Evolutionary conservation across 208 protist species (phyloP), one percentile per base, ranked within the genome.

Genomic region (Leishmania tropica): DNA sequence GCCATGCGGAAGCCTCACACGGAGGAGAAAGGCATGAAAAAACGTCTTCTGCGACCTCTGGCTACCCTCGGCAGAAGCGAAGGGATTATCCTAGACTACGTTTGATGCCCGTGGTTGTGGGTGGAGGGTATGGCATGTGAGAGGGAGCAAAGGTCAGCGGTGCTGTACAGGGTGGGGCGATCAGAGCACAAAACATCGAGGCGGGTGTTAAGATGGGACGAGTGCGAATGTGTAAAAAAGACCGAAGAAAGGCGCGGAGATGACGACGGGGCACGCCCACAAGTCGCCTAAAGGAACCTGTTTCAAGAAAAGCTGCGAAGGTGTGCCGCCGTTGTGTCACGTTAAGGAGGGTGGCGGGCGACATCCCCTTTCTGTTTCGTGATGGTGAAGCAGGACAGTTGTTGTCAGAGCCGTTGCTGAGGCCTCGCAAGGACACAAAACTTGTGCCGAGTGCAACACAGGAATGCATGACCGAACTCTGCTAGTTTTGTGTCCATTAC

Each of bases 401-500:
- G 21, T 64, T 24, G 28, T 64, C 11, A 71, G 65, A 40, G 15
- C 35, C 17, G 17, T 28, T 10, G 35, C 35, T 45, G n/a, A 71
- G n/a, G 21, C 35, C 24, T 24, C 21, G 37, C 10, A 4, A 31
- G 40, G 11, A 72, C 28, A 4, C 35, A n/a, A 45, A 42, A 42
- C 13, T 24, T 1, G 5, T 51, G 8, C 6, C 40, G 28, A 8
- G 10, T 48, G 67, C 67, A 45, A 72, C 40, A 48, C 67, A 31
- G 28, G 13, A 24, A 1, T 48, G 8, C 21, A 48, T 48, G 35
- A 28, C 19, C 24, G 40, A 28, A 3, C 11, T 24, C 45, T 35
- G 71, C 40, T 24, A 28, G 7, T 75, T 35, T 75, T 75, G 4
- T 75, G 19, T 75, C n/a, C 48, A 42, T 75, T 75, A 75, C 45